A percentile compares a stretch with the other conserved stretches of the same genome.
Conservation (phyloP, 1,139 yeast species). For the Lodderomyces oxycetoniae region DNA sequence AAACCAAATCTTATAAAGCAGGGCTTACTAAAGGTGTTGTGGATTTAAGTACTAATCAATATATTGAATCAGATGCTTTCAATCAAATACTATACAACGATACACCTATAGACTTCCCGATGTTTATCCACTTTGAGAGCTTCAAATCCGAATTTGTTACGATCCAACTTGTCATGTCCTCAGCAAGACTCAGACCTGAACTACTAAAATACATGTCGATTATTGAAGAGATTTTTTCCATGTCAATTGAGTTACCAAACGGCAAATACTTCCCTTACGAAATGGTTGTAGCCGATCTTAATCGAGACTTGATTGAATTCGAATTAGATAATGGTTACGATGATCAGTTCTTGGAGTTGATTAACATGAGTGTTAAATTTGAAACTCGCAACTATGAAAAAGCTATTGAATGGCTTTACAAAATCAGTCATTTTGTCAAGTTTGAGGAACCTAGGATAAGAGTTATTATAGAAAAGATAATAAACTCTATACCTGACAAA, state of each 20-base stretch:
- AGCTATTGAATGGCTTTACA: constrained; percentile 74
- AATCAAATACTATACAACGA: constrained; percentile 29
- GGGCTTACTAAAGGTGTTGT: constrained; percentile 29
- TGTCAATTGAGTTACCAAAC: constrained; percentile 65
- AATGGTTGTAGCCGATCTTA: constrained; percentile 65
- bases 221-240: constrained; percentile 58
- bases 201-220: constrained; percentile 66
- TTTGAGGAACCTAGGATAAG: constrained; percentile 72
- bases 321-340: constrained; percentile 55
- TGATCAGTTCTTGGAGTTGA: constrained; percentile 59
- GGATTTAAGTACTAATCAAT: constrained; percentile 14
- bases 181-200: constrained; percentile 52
- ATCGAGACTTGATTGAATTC: constrained; percentile 66
- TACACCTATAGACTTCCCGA: constrained; percentile 51
- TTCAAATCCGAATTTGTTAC: constrained; percentile 77
- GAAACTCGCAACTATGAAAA: constrained; percentile 56
- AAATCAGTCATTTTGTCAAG: constrained; percentile 57
- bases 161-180: constrained; percentile 61
- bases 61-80: constrained; percentile 22
- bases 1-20: constrained; percentile 57
- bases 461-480: constrained; percentile 66
- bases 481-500: constrained; percentile 71
- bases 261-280: constrained; percentile 64
- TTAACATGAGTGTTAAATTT: constrained; percentile 59
- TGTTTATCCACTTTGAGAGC: constrained; percentile 75